phyloP scores from a whole-genome alignment of 257 asterid species.

The Nicotiana noctiflora region DNA sequence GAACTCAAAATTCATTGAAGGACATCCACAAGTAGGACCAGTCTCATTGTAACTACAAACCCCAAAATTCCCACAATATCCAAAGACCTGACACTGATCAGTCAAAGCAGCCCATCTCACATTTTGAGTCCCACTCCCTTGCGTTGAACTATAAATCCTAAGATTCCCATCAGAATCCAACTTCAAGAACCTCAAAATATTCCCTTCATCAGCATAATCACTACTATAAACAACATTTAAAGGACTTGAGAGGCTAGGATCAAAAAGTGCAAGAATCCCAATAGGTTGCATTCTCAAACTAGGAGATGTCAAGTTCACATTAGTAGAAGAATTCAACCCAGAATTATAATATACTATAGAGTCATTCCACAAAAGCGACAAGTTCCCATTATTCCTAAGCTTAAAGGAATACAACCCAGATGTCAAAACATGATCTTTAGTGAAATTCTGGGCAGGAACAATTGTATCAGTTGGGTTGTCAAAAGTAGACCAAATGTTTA shows the following conservation, averaged over 20 bases:
- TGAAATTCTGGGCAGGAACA: conserved; percentile 52
- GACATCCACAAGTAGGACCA: conserved; percentile 57
- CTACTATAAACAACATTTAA: conserved; percentile 51
- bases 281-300: conserved; percentile 33
- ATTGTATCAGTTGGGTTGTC: conserved; percentile 64
- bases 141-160: conserved; percentile 52
- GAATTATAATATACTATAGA: conserved; percentile 51
- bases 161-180: conserved; percentile 73
- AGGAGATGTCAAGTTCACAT: conserved; percentile 37
- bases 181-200: conserved; percentile 47
- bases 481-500: conserved; percentile 60
- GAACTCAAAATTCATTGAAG: conserved; percentile 57
- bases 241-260: conserved; percentile 30
- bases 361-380: conserved; percentile 59
- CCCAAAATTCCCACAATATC: conserved; percentile 75
- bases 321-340: conserved; percentile 47
- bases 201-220: conserved; percentile 53
- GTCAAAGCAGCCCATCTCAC: conserved; percentile 74
- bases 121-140: conserved; percentile 36
- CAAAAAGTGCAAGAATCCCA: conserved; percentile 51
- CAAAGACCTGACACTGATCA: conserved; percentile 76
- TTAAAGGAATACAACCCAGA: conserved; percentile 56
- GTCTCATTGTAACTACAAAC: conserved; percentile 65
- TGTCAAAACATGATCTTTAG: conserved; percentile 19
- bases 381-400: conserved; percentile 37